Base-by-base conservation (phyloP, 1,139 yeast species). In the Sugiyamaella xylanicola region DNA sequence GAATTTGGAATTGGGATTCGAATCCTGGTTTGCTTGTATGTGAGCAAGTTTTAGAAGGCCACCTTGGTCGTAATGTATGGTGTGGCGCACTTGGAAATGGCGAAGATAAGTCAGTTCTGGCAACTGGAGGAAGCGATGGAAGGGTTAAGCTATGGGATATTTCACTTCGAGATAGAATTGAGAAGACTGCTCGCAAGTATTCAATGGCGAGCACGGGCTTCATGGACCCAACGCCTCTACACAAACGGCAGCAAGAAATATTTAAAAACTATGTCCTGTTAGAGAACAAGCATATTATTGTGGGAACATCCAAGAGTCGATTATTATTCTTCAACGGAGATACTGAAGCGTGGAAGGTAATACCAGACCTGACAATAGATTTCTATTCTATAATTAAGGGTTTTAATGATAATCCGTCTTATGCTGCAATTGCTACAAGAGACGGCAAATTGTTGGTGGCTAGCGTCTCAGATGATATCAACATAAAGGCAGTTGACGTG, bases 41-140 rank as follows among this genome's bases (percentile, higher is more conserved):
- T 67, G 73, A 68, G 66, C 82, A 72, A 66, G 72, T 80, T 1
- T 74, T 77, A 56, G 83, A 87, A 57, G 84, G 87, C 29, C 98
- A 92, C 68, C 76, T 82, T 37, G 97, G 96, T 3, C 86, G 95
- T 68, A 93, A 89, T 67, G 81, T 87, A 0, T 93, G 99, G 99
- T 81, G 90, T 39, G 82, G 88, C 4, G 92, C 86, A 56, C 77
- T 80, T 55, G 29, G 42, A 11, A 77, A 75, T 1, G 29, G 42
- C 7, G 77, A 75, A 1, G 65, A 69, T 2, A 68, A 74, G 46
- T 67, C 74, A 35, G 65, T 84, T 9, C 82, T 85, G 20, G 90
- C 83, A 1, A 71, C 75, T 15, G 92, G 96, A 44, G 97, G 97
- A 40, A 93, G 95, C 48, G 97, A 91, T 69, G 97, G 97, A 0